Evolutionary conservation across 345 rosid genomes (phyloP).

Genomic region (Draba incana): DNA sequence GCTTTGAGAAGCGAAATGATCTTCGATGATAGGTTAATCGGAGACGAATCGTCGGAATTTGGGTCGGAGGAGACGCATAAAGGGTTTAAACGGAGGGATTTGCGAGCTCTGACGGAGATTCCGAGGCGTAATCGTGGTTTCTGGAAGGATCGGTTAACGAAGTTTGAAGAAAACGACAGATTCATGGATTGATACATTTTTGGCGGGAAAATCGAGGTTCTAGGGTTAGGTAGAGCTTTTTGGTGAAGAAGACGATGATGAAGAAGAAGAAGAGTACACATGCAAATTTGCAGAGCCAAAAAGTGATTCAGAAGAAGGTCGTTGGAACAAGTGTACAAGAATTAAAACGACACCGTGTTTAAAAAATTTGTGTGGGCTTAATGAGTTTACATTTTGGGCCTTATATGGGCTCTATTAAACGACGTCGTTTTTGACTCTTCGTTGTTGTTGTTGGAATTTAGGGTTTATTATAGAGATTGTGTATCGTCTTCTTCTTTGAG

Average conservation of each 20-base stretch:
- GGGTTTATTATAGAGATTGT: constrained; percentile 24
- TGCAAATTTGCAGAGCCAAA: constrained; percentile 30
- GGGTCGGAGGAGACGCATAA: constrained; percentile 43
- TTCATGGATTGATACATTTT: constrained; percentile 54
- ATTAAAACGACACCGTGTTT: not conserved
- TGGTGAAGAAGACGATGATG: constrained; percentile 30
- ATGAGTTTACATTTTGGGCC: not conserved
- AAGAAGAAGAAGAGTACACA: constrained; percentile 5
- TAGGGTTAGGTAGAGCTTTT: constrained; percentile 39
- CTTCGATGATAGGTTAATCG: constrained; percentile 25
- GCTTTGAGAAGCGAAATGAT: constrained; percentile 64
- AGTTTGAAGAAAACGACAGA: constrained; percentile 45
- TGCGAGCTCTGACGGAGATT: constrained; percentile 45
- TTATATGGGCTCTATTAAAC: constrained; percentile 12
- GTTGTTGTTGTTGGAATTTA: constrained; percentile 13
- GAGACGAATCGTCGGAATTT: constrained; percentile 24
- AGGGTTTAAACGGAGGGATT: constrained; percentile 31
- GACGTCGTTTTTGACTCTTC: not conserved
- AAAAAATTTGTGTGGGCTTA: not conserved
- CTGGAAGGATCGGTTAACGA: constrained; percentile 41
- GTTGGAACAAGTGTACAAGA: constrained; percentile 30
- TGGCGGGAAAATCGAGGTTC: constrained; percentile 40
- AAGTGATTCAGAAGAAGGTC: constrained; percentile 20
- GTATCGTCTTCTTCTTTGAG: not conserved
- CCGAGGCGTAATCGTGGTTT: constrained; percentile 28